These are phyloP conservation scores for Daldinia loculata DNA, from an alignment of 495 filamentous ascomycete species.

Conservation along the genomic window DNA sequence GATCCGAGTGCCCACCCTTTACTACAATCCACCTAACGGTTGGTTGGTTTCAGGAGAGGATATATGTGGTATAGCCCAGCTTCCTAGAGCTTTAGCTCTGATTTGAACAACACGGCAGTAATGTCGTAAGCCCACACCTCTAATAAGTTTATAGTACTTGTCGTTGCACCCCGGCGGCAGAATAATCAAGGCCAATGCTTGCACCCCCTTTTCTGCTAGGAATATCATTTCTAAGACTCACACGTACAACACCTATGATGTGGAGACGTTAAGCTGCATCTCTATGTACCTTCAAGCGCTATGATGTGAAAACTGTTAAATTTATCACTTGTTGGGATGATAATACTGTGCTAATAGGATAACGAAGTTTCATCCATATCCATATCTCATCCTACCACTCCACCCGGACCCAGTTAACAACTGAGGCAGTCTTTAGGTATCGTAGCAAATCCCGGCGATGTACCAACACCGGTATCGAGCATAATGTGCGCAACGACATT, in stretches of 20 bases:
- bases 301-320: neutral
- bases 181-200: neutral
- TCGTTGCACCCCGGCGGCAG: neutral
- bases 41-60: slow-evolving; percentile 7
- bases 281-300: neutral
- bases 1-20: neutral
- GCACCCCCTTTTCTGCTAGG: neutral
- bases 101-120: neutral
- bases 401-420: neutral
- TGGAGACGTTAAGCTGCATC: neutral
- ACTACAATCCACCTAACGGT: too few relatives aligned
- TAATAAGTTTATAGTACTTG: neutral
- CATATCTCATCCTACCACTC: slow-evolving; percentile 3
- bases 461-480: slow-evolving; percentile 3
- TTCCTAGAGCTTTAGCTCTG: neutral
- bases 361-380: neutral
- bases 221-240: neutral
- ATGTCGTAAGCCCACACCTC: neutral
- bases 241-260: neutral
- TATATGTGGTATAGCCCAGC: neutral
- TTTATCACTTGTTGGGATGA: slow-evolving; percentile 2
- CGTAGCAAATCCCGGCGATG: neutral
- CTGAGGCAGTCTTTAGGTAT: neutral
- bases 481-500: slow-evolving; percentile 8
- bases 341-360: neutral